Evolutionary conservation across 805 yeast genomes (phyloP).

Genomic region (Saturnispora saitoi): DNA sequence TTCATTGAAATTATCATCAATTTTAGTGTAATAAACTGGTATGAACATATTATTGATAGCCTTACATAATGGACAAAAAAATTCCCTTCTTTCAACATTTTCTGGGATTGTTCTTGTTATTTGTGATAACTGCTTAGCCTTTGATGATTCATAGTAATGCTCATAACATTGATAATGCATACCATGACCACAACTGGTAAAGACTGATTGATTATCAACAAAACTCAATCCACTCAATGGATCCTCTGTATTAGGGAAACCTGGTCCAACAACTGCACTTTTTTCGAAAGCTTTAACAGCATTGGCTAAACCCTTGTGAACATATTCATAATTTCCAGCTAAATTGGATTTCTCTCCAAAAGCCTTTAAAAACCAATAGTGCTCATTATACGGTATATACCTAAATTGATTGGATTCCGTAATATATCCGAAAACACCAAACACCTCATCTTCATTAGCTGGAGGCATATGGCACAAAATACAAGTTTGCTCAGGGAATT

Average conservation of each 20-base stretch:
- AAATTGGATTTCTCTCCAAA: slow-evolving; percentile 44
- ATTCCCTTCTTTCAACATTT: slow-evolving; percentile 58
- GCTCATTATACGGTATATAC: slow-evolving; percentile 46
- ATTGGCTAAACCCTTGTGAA: slow-evolving; percentile 4
- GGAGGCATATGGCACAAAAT: slow-evolving; percentile 76
- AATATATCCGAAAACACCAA: slow-evolving; percentile 65
- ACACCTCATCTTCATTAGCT: slow-evolving; percentile 47
- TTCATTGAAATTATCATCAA: slow-evolving; percentile 23
- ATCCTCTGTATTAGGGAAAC: slow-evolving; percentile 39
- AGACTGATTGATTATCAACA: slow-evolving; percentile 38
- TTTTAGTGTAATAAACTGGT: slow-evolving; percentile 59
- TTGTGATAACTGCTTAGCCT: slow-evolving; percentile 49
- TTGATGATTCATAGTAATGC: slow-evolving; percentile 49
- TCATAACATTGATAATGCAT: slow-evolving; percentile 77
- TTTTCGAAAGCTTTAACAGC: slow-evolving; percentile 32
- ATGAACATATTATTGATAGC: slow-evolving; percentile 76
- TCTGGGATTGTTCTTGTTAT: slow-evolving; percentile 80
- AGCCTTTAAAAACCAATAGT: slow-evolving; percentile 58
- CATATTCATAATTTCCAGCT: slow-evolving; percentile 19
- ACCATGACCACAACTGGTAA: slow-evolving; percentile 87
- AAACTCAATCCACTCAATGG: slow-evolving; percentile 17
- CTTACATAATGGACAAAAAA: slow-evolving; percentile 86
- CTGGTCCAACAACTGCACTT: slow-evolving; percentile 55
- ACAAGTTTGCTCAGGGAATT: slow-evolving; percentile 67
- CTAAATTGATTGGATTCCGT: slow-evolving; percentile 53